Evolutionary conservation across 1,139 yeast species (phyloP).

Genomic region (Saccharomyces hybrid): DNA sequence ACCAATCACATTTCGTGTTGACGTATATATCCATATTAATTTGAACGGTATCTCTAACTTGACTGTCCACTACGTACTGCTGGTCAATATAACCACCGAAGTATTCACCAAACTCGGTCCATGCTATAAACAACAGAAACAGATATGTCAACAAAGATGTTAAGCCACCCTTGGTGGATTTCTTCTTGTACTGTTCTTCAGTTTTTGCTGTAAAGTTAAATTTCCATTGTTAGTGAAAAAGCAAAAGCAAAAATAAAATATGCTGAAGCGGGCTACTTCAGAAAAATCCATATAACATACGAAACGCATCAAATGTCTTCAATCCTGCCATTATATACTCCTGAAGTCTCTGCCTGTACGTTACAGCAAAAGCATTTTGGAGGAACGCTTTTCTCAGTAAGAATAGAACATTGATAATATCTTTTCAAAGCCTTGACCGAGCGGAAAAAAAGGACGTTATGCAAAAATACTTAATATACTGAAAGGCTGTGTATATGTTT

Average conservation of each 20-base stretch:
- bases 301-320: slow-evolving; percentile 80
- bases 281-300: slow-evolving; percentile 33
- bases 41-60: slow-evolving; percentile 51
- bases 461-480: not conserved
- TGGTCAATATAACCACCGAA: slow-evolving; percentile 79
- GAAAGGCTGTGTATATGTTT: not conserved
- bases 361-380: not conserved
- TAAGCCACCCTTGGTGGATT: slow-evolving; percentile 70
- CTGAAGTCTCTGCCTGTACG: not conserved
- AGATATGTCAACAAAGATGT: slow-evolving; percentile 61
- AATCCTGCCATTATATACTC: slow-evolving; percentile 31
- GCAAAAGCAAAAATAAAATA: not conserved
- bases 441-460: not conserved
- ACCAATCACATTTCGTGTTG: slow-evolving; percentile 72
- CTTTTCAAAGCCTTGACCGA: not conserved
- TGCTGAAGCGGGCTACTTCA: not conserved
- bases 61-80: slow-evolving; percentile 65
- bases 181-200: slow-evolving; percentile 63
- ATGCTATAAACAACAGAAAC: slow-evolving; percentile 57
- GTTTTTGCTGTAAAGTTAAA: slow-evolving; percentile 51
- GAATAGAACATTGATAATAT: not conserved
- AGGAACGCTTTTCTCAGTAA: not conserved
- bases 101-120: slow-evolving; percentile 84
- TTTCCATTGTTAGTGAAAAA: slow-evolving; percentile 3
- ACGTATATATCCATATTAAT: slow-evolving; percentile 76